Evolutionary conservation across 345 rosid species (phyloP).

Genomic region (Balakata baccata): DNA sequence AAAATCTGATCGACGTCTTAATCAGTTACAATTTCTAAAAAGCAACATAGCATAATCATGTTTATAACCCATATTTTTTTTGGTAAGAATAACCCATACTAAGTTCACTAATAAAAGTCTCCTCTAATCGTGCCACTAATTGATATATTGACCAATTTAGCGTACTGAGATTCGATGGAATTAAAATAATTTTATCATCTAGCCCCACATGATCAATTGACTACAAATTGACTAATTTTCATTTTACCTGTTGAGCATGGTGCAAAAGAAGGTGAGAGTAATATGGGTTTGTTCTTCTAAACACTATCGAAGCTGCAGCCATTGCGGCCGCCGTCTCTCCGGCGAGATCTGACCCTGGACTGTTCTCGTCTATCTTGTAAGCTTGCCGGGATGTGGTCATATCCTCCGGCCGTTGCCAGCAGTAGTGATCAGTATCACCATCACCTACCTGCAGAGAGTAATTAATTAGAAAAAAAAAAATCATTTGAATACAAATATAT

Average conservation of each 20-base stretch:
- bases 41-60: no score
- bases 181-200: background rate
- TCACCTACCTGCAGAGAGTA: slow-evolving; percentile 21
- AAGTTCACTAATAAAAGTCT: no score
- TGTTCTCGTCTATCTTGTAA: slow-evolving; percentile 32
- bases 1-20: no score
- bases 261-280: slow-evolving; percentile 43
- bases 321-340: slow-evolving; percentile 66
- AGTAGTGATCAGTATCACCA: slow-evolving; percentile 31
- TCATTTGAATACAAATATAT: background rate
- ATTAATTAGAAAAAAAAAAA: no score
- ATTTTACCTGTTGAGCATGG: slow-evolving; percentile 57
- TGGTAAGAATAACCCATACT: no score
- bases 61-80: no score
- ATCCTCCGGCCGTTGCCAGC: slow-evolving; percentile 42
- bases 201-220: slow-evolving; percentile 3
- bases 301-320: slow-evolving; percentile 67
- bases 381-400: slow-evolving; percentile 60
- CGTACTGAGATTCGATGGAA: background rate
- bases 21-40: no score
- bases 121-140: background rate
- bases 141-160: background rate
- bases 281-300: slow-evolving; percentile 19
- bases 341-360: slow-evolving; percentile 72
- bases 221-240: background rate